Base-by-base conservation (phyloP, 2,329 filamentous ascomycete genomes). In the Sporothrix pseudoabietina region DNA sequence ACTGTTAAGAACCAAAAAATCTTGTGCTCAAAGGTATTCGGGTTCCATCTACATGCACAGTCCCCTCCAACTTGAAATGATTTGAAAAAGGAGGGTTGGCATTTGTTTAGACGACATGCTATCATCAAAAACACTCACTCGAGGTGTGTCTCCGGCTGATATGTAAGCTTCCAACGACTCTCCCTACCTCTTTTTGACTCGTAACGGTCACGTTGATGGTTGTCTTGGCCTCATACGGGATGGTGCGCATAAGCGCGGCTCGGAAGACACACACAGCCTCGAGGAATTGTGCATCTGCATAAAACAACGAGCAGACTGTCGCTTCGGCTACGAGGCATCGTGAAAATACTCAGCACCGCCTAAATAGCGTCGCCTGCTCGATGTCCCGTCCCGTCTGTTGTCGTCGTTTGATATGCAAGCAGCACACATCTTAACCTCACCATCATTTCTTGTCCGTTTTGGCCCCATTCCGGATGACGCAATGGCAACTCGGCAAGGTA, bases 1-100 rank as follows among this genome's bases (percentile, higher is more conserved):
- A 16, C 26, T 41, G 19, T 14, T 44, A 9, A 16, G 4, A 57
- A 57, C 6, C 39, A 35, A 61, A 14, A 44, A 26, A 14, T 39
- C n/a, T 5, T 41, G 9, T 47, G 4, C 22, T 55, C 52, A 8
- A 2, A 44, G 16, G 12, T 39, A 44, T 41, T 30, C 47, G 35
- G 6, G 22, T 66, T n/a, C 3, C 22, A 66, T 61, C 39, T 47
- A 4, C 39, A 66, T 47, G 61, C 39, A 66, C 61, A 66, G 39
- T 66, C 61, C 61, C 22, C 39, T 47, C 39, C 61, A 47, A 66
- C n/a, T 30, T 19, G 22, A 10, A 44, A 47, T 66, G 61, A 47
- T 16, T 16, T 16, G 39, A 12, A 1, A 22, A 47, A 7, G 61
- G 14, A 65, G 14, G 32, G 8, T 22, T 41, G 35, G 12, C 22